Evolutionary conservation across 2,329 filamentous ascomycete genomes (phyloP).

Genomic region (Plenodomus biglobosus): DNA sequence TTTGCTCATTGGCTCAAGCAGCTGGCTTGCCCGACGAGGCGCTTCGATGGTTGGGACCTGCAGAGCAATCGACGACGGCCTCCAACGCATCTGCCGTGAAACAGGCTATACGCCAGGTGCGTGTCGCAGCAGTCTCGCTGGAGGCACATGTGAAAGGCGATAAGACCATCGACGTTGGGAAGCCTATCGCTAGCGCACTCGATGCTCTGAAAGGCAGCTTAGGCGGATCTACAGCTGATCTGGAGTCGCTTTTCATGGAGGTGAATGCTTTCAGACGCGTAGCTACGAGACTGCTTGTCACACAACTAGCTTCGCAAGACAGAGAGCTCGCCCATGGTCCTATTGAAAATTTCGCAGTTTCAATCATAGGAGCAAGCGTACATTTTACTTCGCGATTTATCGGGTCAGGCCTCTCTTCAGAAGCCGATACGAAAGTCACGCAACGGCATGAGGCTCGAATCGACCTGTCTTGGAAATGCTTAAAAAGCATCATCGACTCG

Average conservation of each 20-base stretch:
- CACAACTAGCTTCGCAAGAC: conserved; percentile 9
- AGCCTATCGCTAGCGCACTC: conserved; percentile 24
- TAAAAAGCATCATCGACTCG: conserved; percentile 42
- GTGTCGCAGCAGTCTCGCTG: conserved; percentile 35
- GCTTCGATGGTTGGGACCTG: conserved; percentile 33
- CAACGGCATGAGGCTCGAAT: conserved; percentile 27
- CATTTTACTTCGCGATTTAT: conserved; percentile 41
- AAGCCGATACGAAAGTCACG: conserved; percentile 19
- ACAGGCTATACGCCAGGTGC: conserved; percentile 27
- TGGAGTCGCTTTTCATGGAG: conserved; percentile 43
- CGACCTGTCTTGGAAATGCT: conserved; percentile 26
- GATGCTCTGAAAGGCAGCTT: conserved; percentile 32
- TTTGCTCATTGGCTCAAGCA: conserved; percentile 40
- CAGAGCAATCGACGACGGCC: conserved; percentile 10
- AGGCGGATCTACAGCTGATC: conserved; percentile 34
- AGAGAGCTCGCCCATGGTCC: not conserved
- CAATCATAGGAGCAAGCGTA: conserved; percentile 32
- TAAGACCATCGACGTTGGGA: conserved; percentile 16
- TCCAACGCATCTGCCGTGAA: conserved; percentile 24
- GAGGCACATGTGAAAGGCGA: conserved; percentile 29
- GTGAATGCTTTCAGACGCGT: conserved; percentile 37
- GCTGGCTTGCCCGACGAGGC: conserved; percentile 39
- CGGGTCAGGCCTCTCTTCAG: conserved; percentile 17
- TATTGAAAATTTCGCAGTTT: conserved; percentile 20
- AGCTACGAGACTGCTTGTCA: conserved; percentile 29